Evolutionary conservation across 2,329 filamentous ascomycete genomes (phyloP).

Genomic region (Aspergillus pseudoviridinutans): DNA sequence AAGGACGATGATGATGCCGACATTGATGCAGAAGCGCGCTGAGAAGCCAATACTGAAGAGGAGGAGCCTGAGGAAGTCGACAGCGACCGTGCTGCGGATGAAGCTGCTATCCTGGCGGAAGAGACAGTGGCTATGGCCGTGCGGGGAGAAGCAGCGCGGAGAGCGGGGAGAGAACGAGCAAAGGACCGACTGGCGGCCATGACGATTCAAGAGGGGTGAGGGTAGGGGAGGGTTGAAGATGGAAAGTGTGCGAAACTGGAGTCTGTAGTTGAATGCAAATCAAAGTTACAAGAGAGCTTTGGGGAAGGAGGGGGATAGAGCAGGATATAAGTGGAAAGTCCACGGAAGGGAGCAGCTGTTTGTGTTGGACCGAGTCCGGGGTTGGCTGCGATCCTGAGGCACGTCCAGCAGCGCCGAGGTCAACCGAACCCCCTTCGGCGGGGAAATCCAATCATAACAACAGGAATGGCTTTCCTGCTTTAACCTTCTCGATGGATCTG

Average conservation of each 20-base stretch:
- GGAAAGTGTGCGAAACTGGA: neutral
- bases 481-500: neutral
- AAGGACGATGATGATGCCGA: constrained; percentile 18
- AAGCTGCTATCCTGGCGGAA: constrained; percentile 19
- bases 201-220: constrained; percentile 9
- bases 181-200: constrained; percentile 39
- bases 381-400: neutral
- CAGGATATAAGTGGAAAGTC: neutral
- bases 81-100: constrained; percentile 23
- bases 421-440: neutral
- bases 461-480: neutral
- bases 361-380: neutral
- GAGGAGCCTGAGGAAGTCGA: constrained; percentile 18
- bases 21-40: constrained; percentile 10
- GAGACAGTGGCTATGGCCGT: constrained; percentile 22
- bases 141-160: constrained; percentile 36
- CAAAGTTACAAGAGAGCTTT: neutral
- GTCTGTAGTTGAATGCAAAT: neutral
- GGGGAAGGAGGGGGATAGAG: neutral
- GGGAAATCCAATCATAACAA: neutral
- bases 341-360: neutral
- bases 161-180: constrained; percentile 35
- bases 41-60: constrained; percentile 16
- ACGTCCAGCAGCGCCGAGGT: neutral
- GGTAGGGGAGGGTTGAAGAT: neutral